Evolutionary conservation across 139 green algal genomes (phyloP), one percentile per base, ranked within the genome.

Genomic region (Klebsormidium nitens): DNA sequence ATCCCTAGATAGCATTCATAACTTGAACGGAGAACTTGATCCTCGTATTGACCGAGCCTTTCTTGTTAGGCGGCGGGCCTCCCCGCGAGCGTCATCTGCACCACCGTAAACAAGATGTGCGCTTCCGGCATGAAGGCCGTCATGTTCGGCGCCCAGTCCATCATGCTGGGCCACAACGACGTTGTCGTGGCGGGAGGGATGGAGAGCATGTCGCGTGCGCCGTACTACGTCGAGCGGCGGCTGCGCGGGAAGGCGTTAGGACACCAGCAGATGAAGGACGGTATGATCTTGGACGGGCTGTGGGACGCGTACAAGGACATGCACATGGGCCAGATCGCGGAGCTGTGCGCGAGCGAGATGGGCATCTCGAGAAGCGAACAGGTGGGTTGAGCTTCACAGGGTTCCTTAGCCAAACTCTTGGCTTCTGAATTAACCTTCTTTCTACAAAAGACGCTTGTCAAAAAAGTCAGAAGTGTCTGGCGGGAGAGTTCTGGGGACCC

Each of bases 101-200:
- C 91, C 1, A 83, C 78, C 1, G 71, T 96, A 23, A 96, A 96
- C 83, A 96, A 96, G 76, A 88, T 95, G 2, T 96, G 91, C 69
- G 78, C 85, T 5, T 86, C 76, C 3, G 91, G 91, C 14, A 79
- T 96, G 60, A 96, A 96, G 19, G 83, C 91, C 0, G 78, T 95
- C 26, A 89, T 87, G 78, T 67, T 96, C 31, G 90, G 66, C 1
- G 83, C 85, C 2, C 84, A 90, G 50, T 79, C 73, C 23, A 92
- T 96, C 29, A 37, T 75, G 70, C 32, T 80, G 39, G 88, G 85
- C 36, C 31, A 72, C 1, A 71, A 82, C 28, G 50, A 83, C 36
- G 52, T 92, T 0, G 82, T 93, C 35, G 81, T 96, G n/a, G 87
- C 88, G 26, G 91, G 91, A 14, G 91, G 91, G 52, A 93, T 96